Percentiles rank a stretch among this genome's conserved stretches.
phyloP scores from a whole-genome alignment of 164 flowering plant genomes.

The Aristolochia contorta region DNA sequence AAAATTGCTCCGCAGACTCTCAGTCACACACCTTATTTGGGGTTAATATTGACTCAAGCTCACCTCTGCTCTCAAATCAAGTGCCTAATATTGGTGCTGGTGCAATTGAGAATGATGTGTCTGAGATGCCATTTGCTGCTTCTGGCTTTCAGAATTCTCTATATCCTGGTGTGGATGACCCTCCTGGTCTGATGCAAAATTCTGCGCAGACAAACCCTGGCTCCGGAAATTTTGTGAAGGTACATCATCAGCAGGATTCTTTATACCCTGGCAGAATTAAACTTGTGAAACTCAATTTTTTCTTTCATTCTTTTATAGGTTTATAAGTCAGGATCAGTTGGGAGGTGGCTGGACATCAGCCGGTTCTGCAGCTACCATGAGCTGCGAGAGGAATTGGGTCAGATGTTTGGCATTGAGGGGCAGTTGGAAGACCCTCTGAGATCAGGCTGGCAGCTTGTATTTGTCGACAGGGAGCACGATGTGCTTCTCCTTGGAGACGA shows the following conservation, averaged over 20 bases:
- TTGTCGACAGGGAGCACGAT: constrained; percentile 88
- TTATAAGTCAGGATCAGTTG: constrained; percentile 73
- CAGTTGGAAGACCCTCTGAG: constrained; percentile 70
- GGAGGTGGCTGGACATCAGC: constrained; percentile 75
- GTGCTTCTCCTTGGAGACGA: constrained; percentile 91
- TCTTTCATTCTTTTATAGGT: constrained; percentile 42
- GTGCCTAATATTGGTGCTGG: constrained; percentile 38
- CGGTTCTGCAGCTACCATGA: constrained; percentile 81
- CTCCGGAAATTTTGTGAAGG: constrained; percentile 59
- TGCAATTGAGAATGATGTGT: constrained; percentile 35
- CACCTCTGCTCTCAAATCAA: constrained; percentile 43
- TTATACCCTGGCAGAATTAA: neutral
- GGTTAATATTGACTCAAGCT: constrained; percentile 43
- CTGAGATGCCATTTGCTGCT: constrained; percentile 39
- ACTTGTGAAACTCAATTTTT: constrained; percentile 1
- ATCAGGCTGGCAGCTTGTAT: constrained; percentile 99
- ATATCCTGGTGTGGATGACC: constrained; percentile 49
- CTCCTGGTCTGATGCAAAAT: constrained; percentile 49
- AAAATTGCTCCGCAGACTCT: constrained; percentile 35
- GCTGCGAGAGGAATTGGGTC: constrained; percentile 73
- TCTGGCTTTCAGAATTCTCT: constrained; percentile 53
- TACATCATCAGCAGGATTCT: constrained; percentile 9
- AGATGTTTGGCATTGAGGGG: constrained; percentile 87
- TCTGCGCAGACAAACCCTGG: constrained; percentile 46
- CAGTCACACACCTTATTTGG: constrained; percentile 54